Evolutionary conservation across 108 stramenopile genomes (phyloP), one percentile per base, ranked within the genome.

Genomic region (Skeletonema potamos): DNA sequence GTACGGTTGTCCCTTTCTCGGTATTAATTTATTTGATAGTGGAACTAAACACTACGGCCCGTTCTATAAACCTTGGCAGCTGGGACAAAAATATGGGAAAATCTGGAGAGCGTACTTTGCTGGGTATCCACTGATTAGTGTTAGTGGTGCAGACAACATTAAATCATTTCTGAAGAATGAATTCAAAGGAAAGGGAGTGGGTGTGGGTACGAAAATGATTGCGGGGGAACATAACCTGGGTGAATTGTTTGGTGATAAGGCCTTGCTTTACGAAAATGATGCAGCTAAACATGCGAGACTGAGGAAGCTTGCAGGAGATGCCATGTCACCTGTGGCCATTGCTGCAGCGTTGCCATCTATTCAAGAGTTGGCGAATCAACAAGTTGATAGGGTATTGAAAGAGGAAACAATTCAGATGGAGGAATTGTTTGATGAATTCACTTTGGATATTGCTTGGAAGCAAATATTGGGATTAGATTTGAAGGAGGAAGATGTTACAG

Each of bases 391-490:
- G 27, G 58, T 74, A 18, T 20, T 74, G 54, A 70, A 59, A 26
- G 37, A 8, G 15, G 37, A 70, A 6, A 26, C 56, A 4, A 63
- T 82, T 17, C 17, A 65, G 26, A 72, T 82, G 74, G 81, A 72
- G 72, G 70, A 66, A 66, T 64, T 74, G n/a, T 82, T 75, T 39
- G 37, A 56, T 18, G 33, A 63, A 28, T 82, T 71, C 28, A 55
- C 80, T 27, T 41, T 81, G 18, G 83, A 72, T 62, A 48, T 82
- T 44, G 81, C 81, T 18, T 82, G 81, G 81, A 63, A 64, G 55
- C 81, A 76, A n/a, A 72, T 82, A n/a, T 30, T 82, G 20, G 81
- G 81, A 26, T 44, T 82, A 28, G 73, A 82, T 63, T 64, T 82
- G 70, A 33, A 60, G 13, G 54, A 72, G 37, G 70, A 72, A 18